Evolutionary conservation across 345 rosid species (phyloP).

Genomic region (Salix suchowensis): DNA sequence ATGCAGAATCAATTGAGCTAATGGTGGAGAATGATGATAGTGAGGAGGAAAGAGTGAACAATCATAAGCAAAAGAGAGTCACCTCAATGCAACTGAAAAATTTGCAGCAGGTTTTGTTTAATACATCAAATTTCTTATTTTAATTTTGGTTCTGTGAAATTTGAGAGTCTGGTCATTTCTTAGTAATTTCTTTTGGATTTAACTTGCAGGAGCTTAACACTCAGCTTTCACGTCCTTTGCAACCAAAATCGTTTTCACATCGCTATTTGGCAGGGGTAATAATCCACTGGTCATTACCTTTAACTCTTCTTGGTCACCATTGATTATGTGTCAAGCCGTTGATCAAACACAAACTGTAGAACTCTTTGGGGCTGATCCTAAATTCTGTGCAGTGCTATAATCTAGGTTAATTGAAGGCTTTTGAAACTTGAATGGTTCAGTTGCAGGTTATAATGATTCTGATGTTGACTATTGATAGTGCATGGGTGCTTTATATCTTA

Average conservation of each 20-base stretch:
- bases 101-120: slow-evolving; percentile 52
- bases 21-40: slow-evolving; percentile 68
- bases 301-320: not conserved
- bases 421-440: not conserved
- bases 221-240: slow-evolving; percentile 67
- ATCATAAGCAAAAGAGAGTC: slow-evolving; percentile 39
- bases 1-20: slow-evolving; percentile 72
- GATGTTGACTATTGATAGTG: not conserved
- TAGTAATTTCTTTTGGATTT: slow-evolving; percentile 8
- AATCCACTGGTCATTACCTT: not conserved
- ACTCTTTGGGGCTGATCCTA: not conserved
- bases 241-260: slow-evolving; percentile 77
- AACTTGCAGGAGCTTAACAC: slow-evolving; percentile 63
- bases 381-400: not conserved
- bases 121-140: not conserved
- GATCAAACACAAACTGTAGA: too few species aligned
- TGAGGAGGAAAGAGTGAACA: slow-evolving; percentile 80
- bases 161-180: not conserved
- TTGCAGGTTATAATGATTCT: not conserved
- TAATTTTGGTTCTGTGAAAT: not conserved
- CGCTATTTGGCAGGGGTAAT: slow-evolving; percentile 88
- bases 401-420: not conserved
- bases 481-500: not conserved
- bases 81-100: slow-evolving; percentile 16
- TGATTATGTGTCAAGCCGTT: too few species aligned